Base-by-base conservation (phyloP, 352 stramenopile genomes). In the Globisporangium canariense region DNA sequence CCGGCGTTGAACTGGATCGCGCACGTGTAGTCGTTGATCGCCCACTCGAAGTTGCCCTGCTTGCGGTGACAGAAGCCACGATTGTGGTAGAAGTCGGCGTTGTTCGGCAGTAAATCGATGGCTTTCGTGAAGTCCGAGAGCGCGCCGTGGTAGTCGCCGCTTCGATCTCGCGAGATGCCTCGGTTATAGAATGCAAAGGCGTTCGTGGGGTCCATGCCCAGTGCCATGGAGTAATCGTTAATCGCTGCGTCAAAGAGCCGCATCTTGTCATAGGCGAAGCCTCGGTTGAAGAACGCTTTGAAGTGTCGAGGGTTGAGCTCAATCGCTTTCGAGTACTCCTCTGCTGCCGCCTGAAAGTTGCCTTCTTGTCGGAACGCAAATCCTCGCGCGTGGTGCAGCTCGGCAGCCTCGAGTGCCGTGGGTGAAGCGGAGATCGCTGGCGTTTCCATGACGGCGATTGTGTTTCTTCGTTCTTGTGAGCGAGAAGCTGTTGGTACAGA, bases 271-370 rank as follows among this genome's bases (percentile, higher is more conserved):
- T 70, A 90, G 3, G 88, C 85, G 60, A 96, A 97, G 1, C 81
- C 90, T 36, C 90, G 86, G 57, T 97, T 97, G 66, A 96, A 97
- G 54, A 81, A 79, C 43, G 89, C 85, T 64, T 96, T 97, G 68
- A 97, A 97, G 59, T 97, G 90, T 0, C 64, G 51, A 30, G 78
- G 83, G 45, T 96, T 84, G 8, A 93, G 64, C 20, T 72, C 64
- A 40, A 97, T 87, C 14, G 89, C 89, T 46, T 73, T 71, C 8
- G 84, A 85, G 60, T 97, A 97, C 55, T 92, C 88, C 20, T 77
- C 66, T 2, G 91, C 83, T 20, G 90, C 90, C 1, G 77, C 76
- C 22, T 82, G 60, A 65, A 96, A 97, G 50, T 96, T 84, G 5
- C 89, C 88, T 55, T 91, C 71, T 64, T 96, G 90, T 6, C 90